These are phyloP conservation scores for Alternaria incomplexa DNA, from an alignment of 2,329 filamentous ascomycete genomes.

Conservation along the genomic window DNA sequence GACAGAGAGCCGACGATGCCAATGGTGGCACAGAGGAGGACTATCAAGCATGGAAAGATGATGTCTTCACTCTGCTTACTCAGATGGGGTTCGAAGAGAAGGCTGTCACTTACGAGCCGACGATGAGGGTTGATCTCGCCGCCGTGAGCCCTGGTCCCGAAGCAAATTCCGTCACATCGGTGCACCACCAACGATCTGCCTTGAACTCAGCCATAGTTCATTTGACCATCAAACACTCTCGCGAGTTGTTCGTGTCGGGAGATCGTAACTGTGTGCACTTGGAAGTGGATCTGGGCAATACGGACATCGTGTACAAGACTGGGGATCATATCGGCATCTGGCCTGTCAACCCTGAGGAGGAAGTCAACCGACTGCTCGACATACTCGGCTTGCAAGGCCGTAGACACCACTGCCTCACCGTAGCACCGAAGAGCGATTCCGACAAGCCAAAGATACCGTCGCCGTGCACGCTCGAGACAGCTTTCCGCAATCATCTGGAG, in stretches of 20 bases:
- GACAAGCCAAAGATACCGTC: slow-evolving; percentile 49
- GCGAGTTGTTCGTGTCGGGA: slow-evolving; percentile 45
- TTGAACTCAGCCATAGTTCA: slow-evolving; percentile 42
- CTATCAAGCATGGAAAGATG: slow-evolving; percentile 52
- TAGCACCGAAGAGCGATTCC: slow-evolving; percentile 36
- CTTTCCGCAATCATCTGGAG: slow-evolving; percentile 57
- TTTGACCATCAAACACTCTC: slow-evolving; percentile 37
- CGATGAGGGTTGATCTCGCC: slow-evolving; percentile 31
- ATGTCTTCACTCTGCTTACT: slow-evolving; percentile 41
- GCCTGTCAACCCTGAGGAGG: slow-evolving; percentile 49
- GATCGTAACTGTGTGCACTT: slow-evolving; percentile 51
- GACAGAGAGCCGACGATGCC: slow-evolving; percentile 51
- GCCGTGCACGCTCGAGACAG: slow-evolving; percentile 48
- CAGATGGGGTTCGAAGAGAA: slow-evolving; percentile 43
- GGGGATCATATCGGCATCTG: slow-evolving; percentile 53
- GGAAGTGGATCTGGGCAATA: slow-evolving; percentile 48
- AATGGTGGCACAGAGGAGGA: slow-evolving; percentile 53
- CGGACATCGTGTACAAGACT: slow-evolving; percentile 51
- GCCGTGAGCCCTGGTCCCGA: slow-evolving; percentile 14
- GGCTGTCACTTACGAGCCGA: slow-evolving; percentile 43
- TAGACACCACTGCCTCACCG: slow-evolving; percentile 28
- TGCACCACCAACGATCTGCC: slow-evolving; percentile 37
- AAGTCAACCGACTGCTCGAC: slow-evolving; percentile 44
- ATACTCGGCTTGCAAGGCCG: slow-evolving; percentile 31
- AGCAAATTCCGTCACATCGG: slow-evolving; percentile 24